These are phyloP conservation scores for Linnemannia elongata DNA, from an alignment of 192 early-diverging fungal species.

Conservation along the genomic window DNA sequence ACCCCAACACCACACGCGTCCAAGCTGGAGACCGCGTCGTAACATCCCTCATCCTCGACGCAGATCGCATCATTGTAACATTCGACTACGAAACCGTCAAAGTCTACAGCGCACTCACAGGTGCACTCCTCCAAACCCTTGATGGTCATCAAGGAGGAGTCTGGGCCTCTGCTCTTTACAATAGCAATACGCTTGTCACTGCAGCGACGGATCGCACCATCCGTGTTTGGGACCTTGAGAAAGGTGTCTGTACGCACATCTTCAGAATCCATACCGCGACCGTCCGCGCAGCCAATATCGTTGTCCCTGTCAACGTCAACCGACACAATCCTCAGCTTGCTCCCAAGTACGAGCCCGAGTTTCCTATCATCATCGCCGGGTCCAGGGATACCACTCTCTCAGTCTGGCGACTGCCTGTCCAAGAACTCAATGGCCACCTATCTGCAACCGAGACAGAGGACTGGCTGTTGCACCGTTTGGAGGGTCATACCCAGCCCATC, in stretches of 20 bases:
- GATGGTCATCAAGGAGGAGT: slow-evolving; percentile 79
- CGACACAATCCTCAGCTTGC: not conserved
- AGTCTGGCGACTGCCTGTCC: slow-evolving; percentile 84
- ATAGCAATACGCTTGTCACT: slow-evolving; percentile 77
- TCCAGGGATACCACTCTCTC: slow-evolving; percentile 90
- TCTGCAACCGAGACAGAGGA: slow-evolving; percentile 10
- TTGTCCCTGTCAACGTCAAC: not conserved
- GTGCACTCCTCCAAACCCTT: slow-evolving; percentile 73
- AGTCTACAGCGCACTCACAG: slow-evolving; percentile 85
- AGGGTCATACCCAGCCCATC: slow-evolving; percentile 88
- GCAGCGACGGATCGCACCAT: slow-evolving; percentile 87
- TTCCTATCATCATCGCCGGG: slow-evolving; percentile 81
- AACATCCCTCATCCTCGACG: not conserved
- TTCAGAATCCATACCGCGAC: slow-evolving; percentile 69
- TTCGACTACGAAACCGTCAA: slow-evolving; percentile 81
- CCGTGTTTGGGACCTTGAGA: slow-evolving; percentile 86
- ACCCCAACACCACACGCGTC: not conserved
- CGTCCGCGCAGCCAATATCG: slow-evolving; percentile 45
- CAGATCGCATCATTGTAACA: slow-evolving; percentile 75
- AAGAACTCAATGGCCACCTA: slow-evolving; percentile 63
- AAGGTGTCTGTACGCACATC: slow-evolving; percentile 67
- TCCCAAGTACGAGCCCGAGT: not conserved
- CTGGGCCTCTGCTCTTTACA: slow-evolving; percentile 74
- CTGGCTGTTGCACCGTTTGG: slow-evolving; percentile 79
- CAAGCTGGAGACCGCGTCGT: not conserved